These are phyloP conservation scores for Drosera capensis DNA, from an alignment of 148 eudicot species.

Conservation along the genomic window DNA sequence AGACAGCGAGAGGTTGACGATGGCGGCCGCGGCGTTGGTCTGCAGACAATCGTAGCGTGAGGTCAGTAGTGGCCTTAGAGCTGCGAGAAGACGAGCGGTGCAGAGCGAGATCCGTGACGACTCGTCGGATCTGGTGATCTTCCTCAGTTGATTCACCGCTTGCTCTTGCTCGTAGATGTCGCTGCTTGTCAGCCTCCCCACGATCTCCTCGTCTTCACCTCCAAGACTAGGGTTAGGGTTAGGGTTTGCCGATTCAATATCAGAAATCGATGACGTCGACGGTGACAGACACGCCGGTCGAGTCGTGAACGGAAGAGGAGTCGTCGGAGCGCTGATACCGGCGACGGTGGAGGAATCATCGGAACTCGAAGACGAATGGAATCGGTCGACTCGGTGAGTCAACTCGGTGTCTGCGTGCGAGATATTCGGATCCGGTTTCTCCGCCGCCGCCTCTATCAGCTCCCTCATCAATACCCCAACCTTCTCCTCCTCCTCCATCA, in stretches of 20 bases:
- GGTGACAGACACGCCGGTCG: slow-evolving; percentile 56
- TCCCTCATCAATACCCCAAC: slow-evolving; percentile 33
- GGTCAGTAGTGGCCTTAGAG: slow-evolving; percentile 19
- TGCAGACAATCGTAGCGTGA: slow-evolving; percentile 46
- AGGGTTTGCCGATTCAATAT: slow-evolving; percentile 10
- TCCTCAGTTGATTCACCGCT: slow-evolving; percentile 27
- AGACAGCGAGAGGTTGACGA: slow-evolving; percentile 71
- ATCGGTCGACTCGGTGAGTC: slow-evolving; percentile 28
- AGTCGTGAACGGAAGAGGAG: slow-evolving; percentile 53
- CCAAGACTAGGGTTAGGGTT: slow-evolving; percentile 9
- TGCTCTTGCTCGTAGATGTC: slow-evolving; percentile 55
- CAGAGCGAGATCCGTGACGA: slow-evolving; percentile 36
- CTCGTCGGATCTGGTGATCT: slow-evolving; percentile 40
- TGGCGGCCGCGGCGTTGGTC: slow-evolving; percentile 54
- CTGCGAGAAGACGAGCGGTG: slow-evolving; percentile 29
- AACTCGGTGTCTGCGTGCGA: slow-evolving; percentile 58
- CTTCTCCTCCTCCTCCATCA: background rate
- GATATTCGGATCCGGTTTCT: slow-evolving; percentile 22
- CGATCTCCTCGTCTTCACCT: slow-evolving; percentile 41
- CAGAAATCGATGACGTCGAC: slow-evolving; percentile 23
- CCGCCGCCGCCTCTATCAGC: slow-evolving; percentile 37
- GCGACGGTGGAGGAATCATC: slow-evolving; percentile 83
- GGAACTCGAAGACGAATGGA: slow-evolving; percentile 44
- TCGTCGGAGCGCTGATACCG: slow-evolving; percentile 19
- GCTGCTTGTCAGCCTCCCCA: slow-evolving; percentile 23